A percentile compares a stretch with the other conserved stretches of the same genome.
These are phyloP conservation scores for Eucalyptus pauciflora DNA, from an alignment of 345 rosid genomes.

Conservation along the genomic window DNA sequence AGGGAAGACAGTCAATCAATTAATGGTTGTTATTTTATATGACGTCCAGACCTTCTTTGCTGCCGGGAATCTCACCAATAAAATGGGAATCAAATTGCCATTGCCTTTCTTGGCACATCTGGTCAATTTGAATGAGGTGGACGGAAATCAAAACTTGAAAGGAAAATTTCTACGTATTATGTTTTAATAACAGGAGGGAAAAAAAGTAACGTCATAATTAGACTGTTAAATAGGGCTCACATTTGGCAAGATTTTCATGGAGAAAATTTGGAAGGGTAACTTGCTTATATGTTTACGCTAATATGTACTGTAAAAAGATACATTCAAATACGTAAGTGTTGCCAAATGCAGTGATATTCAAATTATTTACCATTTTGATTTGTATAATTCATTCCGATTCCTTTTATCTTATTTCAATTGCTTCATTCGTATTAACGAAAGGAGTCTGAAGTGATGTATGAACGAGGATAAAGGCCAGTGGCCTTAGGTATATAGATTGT, in stretches of 20 bases:
- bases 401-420: neutral
- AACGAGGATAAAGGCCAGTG: neutral
- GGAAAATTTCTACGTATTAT: neutral
- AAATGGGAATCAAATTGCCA: neutral
- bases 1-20: neutral
- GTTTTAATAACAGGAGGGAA: neutral
- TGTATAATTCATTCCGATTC: neutral
- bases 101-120: neutral
- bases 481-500: neutral
- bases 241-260: neutral
- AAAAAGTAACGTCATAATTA: neutral
- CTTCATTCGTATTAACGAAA: neutral
- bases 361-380: neutral
- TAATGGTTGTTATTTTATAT: neutral
- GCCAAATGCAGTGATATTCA: neutral
- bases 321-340: neutral
- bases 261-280: neutral
- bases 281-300: neutral
- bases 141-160: neutral
- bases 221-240: neutral
- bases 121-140: neutral
- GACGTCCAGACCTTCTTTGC: neutral
- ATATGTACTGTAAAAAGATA: neutral
- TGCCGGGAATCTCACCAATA: neutral
- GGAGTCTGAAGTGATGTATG: neutral